Evolutionary conservation across 2,329 filamentous ascomycete genomes (phyloP), one percentile per base, ranked within the genome.

Genomic region (Xylaria sp.): DNA sequence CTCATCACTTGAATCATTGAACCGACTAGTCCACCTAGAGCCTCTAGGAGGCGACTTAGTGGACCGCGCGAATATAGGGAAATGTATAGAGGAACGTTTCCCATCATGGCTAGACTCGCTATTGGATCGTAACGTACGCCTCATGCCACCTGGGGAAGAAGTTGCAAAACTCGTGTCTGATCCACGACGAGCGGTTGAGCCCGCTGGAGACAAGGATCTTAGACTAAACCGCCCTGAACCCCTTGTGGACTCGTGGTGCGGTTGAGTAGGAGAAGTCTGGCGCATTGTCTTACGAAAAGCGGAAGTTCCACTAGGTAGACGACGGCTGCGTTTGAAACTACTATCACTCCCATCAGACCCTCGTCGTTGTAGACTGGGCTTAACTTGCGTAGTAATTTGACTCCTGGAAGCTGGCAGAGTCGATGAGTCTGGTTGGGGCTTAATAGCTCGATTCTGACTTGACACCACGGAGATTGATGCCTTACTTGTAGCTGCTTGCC

Each of bases 221-320:
- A 93, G 82, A 66, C 90, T 92, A 75, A 93, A 90, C 28, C 87
- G 85, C n/a, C 87, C 86, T n/a, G 87, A 83, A 15, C 81, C 80
- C 52, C 78, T 77, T 2, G 80, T 79, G 30, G 81, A 76, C 50
- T 82, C 78, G 10, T 79, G 76, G 55, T 78, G 72, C 45, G 76
- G 72, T 58, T 79, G 78, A 9, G 76, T 72, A 18, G 80, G 78
- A 23, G 82, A 77, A 30, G 80, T 76, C 30, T 80, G 81, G 67
- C 94, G 87, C 92, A 97, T 92, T 1, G 92, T 93, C 60, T 84
- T 86, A 65, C 90, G 90, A 83, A 97, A 93, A 0, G 83, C 85
- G 61, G 89, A 86, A 0, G 84, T 84, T 50, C 83, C 79, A 46
- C 80, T 80, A 6, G 78, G 76, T 60, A 81, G 77, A 43, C 85